These are phyloP conservation scores for Dactylellina leptospora DNA, from an alignment of 2,329 filamentous ascomycete genomes.

Conservation along the genomic window DNA sequence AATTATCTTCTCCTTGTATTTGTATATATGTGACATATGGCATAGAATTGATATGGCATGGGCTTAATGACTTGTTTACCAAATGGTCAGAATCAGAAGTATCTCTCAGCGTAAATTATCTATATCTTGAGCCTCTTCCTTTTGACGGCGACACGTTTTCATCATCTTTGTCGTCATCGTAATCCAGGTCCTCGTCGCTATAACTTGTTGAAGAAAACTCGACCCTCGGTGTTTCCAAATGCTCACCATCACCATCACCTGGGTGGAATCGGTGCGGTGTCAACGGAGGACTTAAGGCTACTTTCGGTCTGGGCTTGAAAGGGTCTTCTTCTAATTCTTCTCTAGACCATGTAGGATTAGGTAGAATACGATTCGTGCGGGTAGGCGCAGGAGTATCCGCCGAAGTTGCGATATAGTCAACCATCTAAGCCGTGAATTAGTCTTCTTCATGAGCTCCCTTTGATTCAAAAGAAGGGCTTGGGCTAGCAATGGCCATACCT, in stretches of 20 bases:
- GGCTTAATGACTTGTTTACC: too few relatives aligned
- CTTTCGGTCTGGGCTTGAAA: conserved; percentile 57
- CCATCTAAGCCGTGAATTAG: conserved; percentile 29
- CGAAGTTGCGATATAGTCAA: conserved; percentile 43
- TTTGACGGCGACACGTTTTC: conserved; percentile 39
- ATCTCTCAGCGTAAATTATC: too few relatives aligned
- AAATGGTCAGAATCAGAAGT: too few relatives aligned
- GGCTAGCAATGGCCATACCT: conserved; percentile 46
- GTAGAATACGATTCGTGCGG: conserved; percentile 20
- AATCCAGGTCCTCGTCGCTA: conserved; percentile 29
- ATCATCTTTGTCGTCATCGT: conserved; percentile 36
- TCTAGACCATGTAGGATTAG: conserved; percentile 35
- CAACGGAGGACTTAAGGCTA: conserved; percentile 56
- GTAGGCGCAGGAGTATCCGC: conserved; percentile 47
- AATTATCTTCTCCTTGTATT: too few relatives aligned
- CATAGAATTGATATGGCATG: too few relatives aligned
- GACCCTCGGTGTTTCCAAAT: conserved; percentile 23
- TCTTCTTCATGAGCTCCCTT: conserved; percentile 5
- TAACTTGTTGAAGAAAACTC: conserved; percentile 13
- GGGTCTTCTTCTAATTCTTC: conserved; percentile 56
- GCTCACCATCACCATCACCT: neutral
- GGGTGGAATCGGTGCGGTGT: conserved; percentile 40
- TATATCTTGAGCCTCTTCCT: conserved; percentile 31
- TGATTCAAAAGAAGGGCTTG: too few relatives aligned
- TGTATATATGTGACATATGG: too few relatives aligned